Evolutionary conservation across 1,284 basidiomycete species (phyloP).

Genomic region (Cutaneotrichosporon cyanovorans): DNA sequence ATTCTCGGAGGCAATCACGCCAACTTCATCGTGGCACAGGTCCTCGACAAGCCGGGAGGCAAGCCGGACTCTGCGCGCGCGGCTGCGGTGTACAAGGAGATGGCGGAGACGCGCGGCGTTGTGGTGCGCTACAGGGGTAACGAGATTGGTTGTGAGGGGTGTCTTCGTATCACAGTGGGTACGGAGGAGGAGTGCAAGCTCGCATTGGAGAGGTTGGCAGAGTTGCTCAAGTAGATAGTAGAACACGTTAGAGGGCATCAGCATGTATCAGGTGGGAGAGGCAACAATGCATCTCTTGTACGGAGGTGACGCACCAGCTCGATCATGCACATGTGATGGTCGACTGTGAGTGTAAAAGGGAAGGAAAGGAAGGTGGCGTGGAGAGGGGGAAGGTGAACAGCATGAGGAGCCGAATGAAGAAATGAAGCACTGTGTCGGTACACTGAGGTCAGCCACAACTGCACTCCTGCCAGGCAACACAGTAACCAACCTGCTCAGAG

Average conservation of each 20-base stretch:
- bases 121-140: conserved; percentile 85
- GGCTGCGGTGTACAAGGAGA: conserved; percentile 63
- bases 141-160: conserved; percentile 80
- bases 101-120: conserved; percentile 78
- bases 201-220: conserved; percentile 45
- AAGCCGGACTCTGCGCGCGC: conserved; percentile 65
- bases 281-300: too few relatives aligned
- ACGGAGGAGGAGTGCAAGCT: conserved; percentile 67
- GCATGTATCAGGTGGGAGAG: too few relatives aligned
- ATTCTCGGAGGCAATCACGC: conserved; percentile 78
- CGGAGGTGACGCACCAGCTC: too few relatives aligned
- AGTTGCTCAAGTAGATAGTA: conserved; percentile 22
- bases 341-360: too few relatives aligned
- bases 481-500: too few relatives aligned
- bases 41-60: conserved; percentile 53
- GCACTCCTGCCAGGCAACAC: too few relatives aligned
- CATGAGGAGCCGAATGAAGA: too few relatives aligned
- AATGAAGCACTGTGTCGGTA: too few relatives aligned
- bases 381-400: too few relatives aligned
- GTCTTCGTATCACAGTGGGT: conserved; percentile 84
- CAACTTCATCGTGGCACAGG: conserved; percentile 82
- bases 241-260: neutral
- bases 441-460: too few relatives aligned
- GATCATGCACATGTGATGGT: too few relatives aligned
- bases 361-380: too few relatives aligned